Conservation (phyloP, 1,284 basidiomycete genomes). For the Heimioporus retisporus region DNA sequence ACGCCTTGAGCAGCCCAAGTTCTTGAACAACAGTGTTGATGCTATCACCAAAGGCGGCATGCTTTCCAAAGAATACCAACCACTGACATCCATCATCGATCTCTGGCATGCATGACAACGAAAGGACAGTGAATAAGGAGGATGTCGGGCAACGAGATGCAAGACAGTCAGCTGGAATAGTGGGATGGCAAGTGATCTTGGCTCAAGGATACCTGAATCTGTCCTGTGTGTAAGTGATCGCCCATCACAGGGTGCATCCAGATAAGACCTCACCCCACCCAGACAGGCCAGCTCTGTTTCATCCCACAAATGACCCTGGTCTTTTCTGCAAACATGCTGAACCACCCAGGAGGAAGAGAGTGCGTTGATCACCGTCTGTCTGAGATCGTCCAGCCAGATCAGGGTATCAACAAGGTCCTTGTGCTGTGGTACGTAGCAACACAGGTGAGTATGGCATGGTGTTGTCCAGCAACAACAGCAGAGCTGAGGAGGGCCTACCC, state of each 20-base stretch:
- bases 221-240: slow-evolving; percentile 16
- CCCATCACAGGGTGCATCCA: no score
- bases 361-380: slow-evolving; percentile 64
- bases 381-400: slow-evolving; percentile 57
- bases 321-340: slow-evolving; percentile 69
- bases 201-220: slow-evolving; percentile 61
- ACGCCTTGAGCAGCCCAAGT: slow-evolving; percentile 72
- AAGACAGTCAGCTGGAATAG: slow-evolving; percentile 80
- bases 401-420: slow-evolving; percentile 69
- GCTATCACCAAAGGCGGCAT: slow-evolving; percentile 62
- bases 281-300: slow-evolving; percentile 69
- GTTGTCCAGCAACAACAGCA: slow-evolving; percentile 66
- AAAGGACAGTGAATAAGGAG: slow-evolving; percentile 64
- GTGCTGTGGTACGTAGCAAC: slow-evolving; percentile 58
- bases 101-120: slow-evolving; percentile 81
- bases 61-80: slow-evolving; percentile 69
- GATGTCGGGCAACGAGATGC: slow-evolving; percentile 79
- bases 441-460: slow-evolving; percentile 73
- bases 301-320: no score
- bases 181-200: slow-evolving; percentile 58
- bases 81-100: slow-evolving; percentile 80
- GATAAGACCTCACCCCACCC: slow-evolving; percentile 65
- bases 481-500: slow-evolving; percentile 51
- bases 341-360: slow-evolving; percentile 72
- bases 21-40: slow-evolving; percentile 67